A percentile compares a stretch with the other conserved stretches of the same genome.
Conservation (phyloP, 306 rosid species). For the Cicer chorassanicum region DNA sequence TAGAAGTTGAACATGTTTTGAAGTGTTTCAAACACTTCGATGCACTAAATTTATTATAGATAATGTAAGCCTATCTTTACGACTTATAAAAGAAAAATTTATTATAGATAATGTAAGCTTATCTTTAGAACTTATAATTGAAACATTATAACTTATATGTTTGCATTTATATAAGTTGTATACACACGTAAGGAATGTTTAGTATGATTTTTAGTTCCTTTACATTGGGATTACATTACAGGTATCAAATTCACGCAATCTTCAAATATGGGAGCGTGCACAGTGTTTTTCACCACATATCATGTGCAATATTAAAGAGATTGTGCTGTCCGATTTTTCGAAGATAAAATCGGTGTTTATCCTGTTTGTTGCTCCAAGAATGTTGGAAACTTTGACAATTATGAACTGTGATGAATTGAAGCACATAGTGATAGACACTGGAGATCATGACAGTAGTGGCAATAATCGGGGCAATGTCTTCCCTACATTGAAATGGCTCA, state of each 20-base stretch:
- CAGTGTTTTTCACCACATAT: neutral
- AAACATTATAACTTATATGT: neutral
- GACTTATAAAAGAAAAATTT: neutral
- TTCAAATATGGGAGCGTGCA: neutral
- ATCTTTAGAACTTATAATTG: neutral
- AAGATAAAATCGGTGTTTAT: constrained; percentile 7
- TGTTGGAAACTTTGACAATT: neutral
- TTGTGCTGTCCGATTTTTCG: neutral
- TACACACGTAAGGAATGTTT: neutral
- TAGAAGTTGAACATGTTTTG: neutral
- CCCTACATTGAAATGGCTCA: neutral
- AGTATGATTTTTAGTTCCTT: neutral
- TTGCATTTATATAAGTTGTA: neutral
- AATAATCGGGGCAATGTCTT: neutral
- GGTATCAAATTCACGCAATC: neutral
- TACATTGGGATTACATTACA: neutral
- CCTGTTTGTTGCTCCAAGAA: neutral
- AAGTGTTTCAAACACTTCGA: neutral
- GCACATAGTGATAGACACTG: neutral
- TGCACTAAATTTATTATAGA: neutral
- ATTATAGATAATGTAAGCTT: neutral
- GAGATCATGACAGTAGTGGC: neutral
- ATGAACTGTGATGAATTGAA: neutral
- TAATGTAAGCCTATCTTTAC: neutral
- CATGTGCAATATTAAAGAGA: neutral